Percentiles rank a stretch among this genome's conserved stretches.
phyloP scores from a whole-genome alignment of 768 basidiomycete genomes.

The Calocera cornea region DNA sequence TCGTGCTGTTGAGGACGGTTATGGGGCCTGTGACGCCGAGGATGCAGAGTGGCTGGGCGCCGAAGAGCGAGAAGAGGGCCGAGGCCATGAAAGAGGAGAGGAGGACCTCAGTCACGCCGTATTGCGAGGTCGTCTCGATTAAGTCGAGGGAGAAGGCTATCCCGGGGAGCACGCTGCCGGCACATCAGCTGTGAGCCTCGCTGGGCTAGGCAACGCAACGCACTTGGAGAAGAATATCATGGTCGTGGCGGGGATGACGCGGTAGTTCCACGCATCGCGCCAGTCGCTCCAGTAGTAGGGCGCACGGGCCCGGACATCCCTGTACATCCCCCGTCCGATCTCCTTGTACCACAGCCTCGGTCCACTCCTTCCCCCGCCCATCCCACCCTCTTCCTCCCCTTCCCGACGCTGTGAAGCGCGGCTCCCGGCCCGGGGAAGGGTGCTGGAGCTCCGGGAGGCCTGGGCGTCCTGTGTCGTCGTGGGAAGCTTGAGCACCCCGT shows the following conservation, averaged over 20 bases:
- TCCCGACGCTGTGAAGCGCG: neutral
- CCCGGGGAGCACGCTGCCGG: slow-evolving; percentile 79
- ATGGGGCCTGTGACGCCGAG: slow-evolving; percentile 90
- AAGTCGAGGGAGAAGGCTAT: slow-evolving; percentile 86
- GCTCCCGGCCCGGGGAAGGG: neutral
- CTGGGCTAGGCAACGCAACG: slow-evolving; percentile 17
- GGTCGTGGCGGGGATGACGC: slow-evolving; percentile 74
- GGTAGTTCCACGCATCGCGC: slow-evolving; percentile 84
- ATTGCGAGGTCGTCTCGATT: slow-evolving; percentile 79
- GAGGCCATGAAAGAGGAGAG: slow-evolving; percentile 79
- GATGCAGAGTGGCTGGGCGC: slow-evolving; percentile 82
- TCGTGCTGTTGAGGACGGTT: slow-evolving; percentile 84
- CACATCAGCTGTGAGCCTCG: too few relatives aligned
- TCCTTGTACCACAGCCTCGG: neutral
- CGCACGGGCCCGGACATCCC: slow-evolving; percentile 53
- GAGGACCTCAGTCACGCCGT: slow-evolving; percentile 80
- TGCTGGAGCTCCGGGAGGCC: neutral
- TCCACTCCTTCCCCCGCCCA: too few relatives aligned
- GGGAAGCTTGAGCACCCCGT: neutral
- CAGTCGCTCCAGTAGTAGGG: slow-evolving; percentile 82
- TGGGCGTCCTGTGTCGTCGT: neutral
- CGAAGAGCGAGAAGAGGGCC: slow-evolving; percentile 72
- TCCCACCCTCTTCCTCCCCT: neutral
- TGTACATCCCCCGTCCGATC: slow-evolving; percentile 39
- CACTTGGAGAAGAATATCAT: slow-evolving; percentile 79